A percentile compares a stretch with the other conserved stretches of the same genome.
Conservation (phyloP, 1,284 basidiomycete species). For the Fomitopsis pinicola region DNA sequence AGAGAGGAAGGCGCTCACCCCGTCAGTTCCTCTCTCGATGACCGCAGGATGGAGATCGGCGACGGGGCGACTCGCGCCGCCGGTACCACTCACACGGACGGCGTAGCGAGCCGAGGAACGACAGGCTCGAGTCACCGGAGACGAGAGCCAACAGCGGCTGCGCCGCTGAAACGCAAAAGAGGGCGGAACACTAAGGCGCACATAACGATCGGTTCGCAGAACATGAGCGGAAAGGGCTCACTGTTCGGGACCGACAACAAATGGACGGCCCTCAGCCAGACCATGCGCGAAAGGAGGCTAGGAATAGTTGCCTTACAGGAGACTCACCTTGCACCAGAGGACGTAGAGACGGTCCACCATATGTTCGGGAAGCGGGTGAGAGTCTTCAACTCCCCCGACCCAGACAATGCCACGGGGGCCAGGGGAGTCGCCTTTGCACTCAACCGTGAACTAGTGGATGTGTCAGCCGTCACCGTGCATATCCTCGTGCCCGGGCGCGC, state of each 20-base stretch:
- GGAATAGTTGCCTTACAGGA: neutral
- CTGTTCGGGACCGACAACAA: neutral
- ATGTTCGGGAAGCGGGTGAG: neutral
- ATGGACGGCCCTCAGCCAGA: neutral
- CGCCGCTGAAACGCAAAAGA: too few species aligned
- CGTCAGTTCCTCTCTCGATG: neutral
- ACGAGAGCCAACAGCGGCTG: neutral
- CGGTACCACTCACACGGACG: too few species aligned
- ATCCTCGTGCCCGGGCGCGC: neutral
- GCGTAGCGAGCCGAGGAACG: too few species aligned
- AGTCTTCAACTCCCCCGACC: neutral
- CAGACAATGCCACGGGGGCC: neutral
- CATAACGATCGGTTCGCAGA: neutral
- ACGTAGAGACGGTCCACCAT: neutral
- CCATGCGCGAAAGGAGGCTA: neutral
- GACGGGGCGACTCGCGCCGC: too few species aligned
- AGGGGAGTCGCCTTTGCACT: neutral
- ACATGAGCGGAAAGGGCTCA: neutral
- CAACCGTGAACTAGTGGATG: neutral
- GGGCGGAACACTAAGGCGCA: neutral
- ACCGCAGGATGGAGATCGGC: too few species aligned
- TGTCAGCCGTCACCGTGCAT: neutral
- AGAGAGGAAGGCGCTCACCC: neutral
- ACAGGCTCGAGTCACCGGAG: too few species aligned
- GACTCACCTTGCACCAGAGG: neutral